Evolutionary conservation across 192 early-diverging fungal genomes (phyloP), one percentile per base, ranked within the genome.

Genomic region (Coemansia sp.): DNA sequence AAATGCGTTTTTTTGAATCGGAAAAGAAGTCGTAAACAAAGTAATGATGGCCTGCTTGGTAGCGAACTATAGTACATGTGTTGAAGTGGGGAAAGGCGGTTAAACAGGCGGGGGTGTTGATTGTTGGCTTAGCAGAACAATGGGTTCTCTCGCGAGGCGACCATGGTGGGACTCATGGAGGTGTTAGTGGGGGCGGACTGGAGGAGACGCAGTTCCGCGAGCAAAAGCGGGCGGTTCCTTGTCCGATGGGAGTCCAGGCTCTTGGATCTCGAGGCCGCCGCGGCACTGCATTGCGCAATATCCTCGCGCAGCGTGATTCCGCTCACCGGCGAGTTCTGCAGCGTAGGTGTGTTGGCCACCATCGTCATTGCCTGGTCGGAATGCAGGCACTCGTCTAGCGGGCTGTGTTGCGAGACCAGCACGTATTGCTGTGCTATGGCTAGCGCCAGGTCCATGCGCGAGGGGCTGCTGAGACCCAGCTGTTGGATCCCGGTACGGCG

Each of bases 371-470:
- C 34, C 8, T 38, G 22, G 15, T 60, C 58, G 26, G 49, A 13
- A 3, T 22, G 17, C 15, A 53, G 61, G 19, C 21, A 47, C 36
- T 56, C 62, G 21, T 43, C 53, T 8, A 39, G 33, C 11, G 49
- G 32, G 32, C 30, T 22, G 37, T 38, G 22, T 21, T 54, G 51
- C 9, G 68, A 58, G 15, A 63, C 52, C 5, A 63, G 23, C 11
- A 72, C 58, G 41, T 72, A 72, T 55, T 72, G 69, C 36, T 61
- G 53, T 5, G 69, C 69, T 21, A 72, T 56, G 3, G 69, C 69
- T 32, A 72, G 29, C 2, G 69, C 69, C 36, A 65, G 25, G 17
- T 51, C 39, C 69, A 72, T 65, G 13, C 60, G 60, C 11, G 34
- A 55, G 1, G 21, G 23, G n/a, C 52, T 54, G 57, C 57, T 67